Conservation (phyloP, 2,329 filamentous ascomycete genomes). For the Diaporthe nobilis region DNA sequence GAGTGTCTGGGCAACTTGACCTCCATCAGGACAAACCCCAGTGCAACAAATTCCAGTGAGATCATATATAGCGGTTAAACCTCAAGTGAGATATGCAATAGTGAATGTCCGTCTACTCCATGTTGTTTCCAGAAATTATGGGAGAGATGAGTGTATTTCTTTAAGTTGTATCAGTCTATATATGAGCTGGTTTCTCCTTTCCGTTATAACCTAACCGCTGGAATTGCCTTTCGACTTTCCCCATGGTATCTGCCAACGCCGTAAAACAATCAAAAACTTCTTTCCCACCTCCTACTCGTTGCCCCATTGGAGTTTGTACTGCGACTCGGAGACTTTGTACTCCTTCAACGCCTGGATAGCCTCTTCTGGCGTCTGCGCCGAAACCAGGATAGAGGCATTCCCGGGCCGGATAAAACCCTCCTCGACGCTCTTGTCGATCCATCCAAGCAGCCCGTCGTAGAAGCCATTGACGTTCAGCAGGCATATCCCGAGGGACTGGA, state of each 20-base stretch:
- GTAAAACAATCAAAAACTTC: background rate
- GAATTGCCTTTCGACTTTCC: background rate
- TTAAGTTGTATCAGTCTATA: slow-evolving; percentile 38
- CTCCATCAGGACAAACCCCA: background rate
- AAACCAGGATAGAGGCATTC: slow-evolving; percentile 83
- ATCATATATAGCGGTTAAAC: background rate
- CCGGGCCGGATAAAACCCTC: slow-evolving; percentile 81
- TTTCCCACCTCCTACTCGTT: slow-evolving; percentile 62
- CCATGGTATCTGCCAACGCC: slow-evolving; percentile 34
- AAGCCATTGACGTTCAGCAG: slow-evolving; percentile 91
- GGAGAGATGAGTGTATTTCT: background rate
- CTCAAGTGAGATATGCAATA: background rate
- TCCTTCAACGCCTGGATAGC: slow-evolving; percentile 78
- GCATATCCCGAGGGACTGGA: slow-evolving; percentile 84
- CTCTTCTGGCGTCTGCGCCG: slow-evolving; percentile 79
- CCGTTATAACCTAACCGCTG: background rate
- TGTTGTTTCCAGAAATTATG: background rate
- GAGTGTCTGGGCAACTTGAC: background rate
- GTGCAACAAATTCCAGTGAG: background rate
- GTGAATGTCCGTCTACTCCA: background rate
- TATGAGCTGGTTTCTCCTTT: background rate
- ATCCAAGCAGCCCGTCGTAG: slow-evolving; percentile 88
- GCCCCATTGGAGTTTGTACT: slow-evolving; percentile 87
- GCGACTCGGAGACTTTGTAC: slow-evolving; percentile 82
- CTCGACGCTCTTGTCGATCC: slow-evolving; percentile 82